Conservation (phyloP, 345 rosid genomes). For the Noccaea caerulescens region DNA sequence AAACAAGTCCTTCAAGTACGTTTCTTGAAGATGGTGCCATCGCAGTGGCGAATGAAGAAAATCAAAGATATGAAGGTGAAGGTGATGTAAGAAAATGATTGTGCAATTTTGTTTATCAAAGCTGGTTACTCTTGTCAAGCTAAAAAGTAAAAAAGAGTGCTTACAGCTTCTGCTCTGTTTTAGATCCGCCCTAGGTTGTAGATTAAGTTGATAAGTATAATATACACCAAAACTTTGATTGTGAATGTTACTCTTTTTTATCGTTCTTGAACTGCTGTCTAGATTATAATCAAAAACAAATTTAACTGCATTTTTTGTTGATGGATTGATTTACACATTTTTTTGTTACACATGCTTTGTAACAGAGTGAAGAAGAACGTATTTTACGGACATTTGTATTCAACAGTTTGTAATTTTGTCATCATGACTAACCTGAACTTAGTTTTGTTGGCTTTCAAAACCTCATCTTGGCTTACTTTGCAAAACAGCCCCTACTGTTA, state of each 20-base stretch:
- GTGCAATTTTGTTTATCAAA: slow-evolving; percentile 6
- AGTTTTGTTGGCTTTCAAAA: too few relatives aligned
- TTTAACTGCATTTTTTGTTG: slow-evolving; percentile 2
- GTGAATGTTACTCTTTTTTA: background rate
- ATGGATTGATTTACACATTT: background rate
- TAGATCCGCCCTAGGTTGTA: background rate
- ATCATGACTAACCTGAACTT: background rate
- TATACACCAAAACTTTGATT: slow-evolving; percentile 5
- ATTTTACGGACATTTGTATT: background rate
- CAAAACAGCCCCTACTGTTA: too few relatives aligned
- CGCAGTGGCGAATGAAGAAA: background rate
- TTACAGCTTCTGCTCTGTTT: slow-evolving; percentile 19
- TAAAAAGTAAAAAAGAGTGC: slow-evolving; percentile 3
- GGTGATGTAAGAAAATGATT: background rate
- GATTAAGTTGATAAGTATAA: slow-evolving; percentile 20
- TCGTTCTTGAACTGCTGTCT: background rate
- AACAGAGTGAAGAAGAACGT: background rate
- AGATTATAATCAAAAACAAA: background rate
- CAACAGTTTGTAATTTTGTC: background rate
- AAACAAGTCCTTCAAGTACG: slow-evolving; percentile 10
- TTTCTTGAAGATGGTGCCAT: slow-evolving; percentile 5
- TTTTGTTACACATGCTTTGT: background rate
- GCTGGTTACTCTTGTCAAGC: slow-evolving; percentile 26
- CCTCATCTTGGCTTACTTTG: too few relatives aligned
- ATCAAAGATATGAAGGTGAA: background rate